Conservation (phyloP, 2,329 filamentous ascomycete genomes). For the Bimuria novae-zelandiae region DNA sequence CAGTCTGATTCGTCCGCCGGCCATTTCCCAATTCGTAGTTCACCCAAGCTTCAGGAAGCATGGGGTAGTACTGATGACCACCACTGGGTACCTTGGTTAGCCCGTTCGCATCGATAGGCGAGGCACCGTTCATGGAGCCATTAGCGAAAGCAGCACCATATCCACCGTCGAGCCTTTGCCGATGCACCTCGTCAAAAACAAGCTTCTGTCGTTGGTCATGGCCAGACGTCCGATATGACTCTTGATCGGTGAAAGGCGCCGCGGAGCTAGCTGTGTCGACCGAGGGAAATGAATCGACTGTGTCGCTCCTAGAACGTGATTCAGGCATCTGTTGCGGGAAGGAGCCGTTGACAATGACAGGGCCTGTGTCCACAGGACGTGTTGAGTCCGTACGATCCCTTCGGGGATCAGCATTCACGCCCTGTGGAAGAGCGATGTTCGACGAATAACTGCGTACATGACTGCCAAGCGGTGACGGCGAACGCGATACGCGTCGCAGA, state of each 20-base stretch:
- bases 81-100: conserved; percentile 29
- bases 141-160: conserved; percentile 30
- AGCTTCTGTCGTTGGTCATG: conserved; percentile 38
- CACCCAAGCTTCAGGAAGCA: conserved; percentile 33
- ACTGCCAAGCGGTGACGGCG: conserved; percentile 53
- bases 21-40: conserved; percentile 32
- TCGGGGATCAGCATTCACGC: conserved; percentile 21
- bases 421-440: conserved; percentile 21
- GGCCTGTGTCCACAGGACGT: conserved; percentile 36
- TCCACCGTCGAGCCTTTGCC: conserved; percentile 30
- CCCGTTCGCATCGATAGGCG: conserved; percentile 25
- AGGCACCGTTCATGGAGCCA: conserved; percentile 26
- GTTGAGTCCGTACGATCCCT: conserved; percentile 36
- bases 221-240: conserved; percentile 32
- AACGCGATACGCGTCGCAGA: conserved; percentile 46
- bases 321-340: conserved; percentile 38
- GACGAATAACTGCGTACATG: conserved; percentile 49
- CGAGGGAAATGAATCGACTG: conserved; percentile 27
- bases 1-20: conserved; percentile 23
- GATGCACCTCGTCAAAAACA: conserved; percentile 39
- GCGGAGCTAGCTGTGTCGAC: conserved; percentile 21
- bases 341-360: conserved; percentile 48
- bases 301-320: conserved; percentile 29
- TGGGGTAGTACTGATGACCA: conserved; percentile 30
- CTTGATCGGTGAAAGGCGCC: conserved; percentile 30